Evolutionary conservation across 1,139 yeast species (phyloP), one percentile per base, ranked within the genome.

Genomic region (Hemisphaericaspora xylofermentans): DNA sequence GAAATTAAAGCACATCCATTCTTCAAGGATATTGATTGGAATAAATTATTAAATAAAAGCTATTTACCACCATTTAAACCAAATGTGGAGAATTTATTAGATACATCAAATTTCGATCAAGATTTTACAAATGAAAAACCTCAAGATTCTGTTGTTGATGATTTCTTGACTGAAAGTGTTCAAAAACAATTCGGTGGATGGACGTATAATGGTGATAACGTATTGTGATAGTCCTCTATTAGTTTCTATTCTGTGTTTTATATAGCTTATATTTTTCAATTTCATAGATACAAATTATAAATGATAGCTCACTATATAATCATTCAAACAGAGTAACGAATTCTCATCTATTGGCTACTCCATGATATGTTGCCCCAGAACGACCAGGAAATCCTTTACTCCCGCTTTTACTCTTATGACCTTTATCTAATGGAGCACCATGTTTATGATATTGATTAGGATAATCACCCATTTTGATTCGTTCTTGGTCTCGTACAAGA

Each of bases 151-250:
- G 98, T 93, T 10, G 97, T 91, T 19, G 96, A 91, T 60, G 96
- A 89, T 58, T 87, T 78, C 52, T 77, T 81, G 64, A 87, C 88
- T 61, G 96, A 87, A 55, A 81, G 91, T 51, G 96, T 93, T 17
- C 98, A 93, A 63, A 84, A 86, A 59, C 98, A 93, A 65, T 93
- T 93, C 72, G 98, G 96, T 38, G 98, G 98, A 4, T 93, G 98
- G 98, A 91, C 97, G 1, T 91, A 89, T 62, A 88, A 88, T 42
- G 96, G 93, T 9, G 81, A 77, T 43, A 63, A 47, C 34, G 48
- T 58, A 6, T 55, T 59, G 13, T 43, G 35, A 34, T 18, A 18
- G 7, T 9, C n/a, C n/a, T n/a, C n/a, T n/a, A n/a, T n/a, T n/a
- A n/a, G n/a, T n/a, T n/a, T n/a, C n/a, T n/a, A n/a, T n/a, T 13